Percentiles rank a stretch among this genome's conserved stretches.
Evolutionary conservation across 179 eudicot species (phyloP).

Genomic region (Actinidia chinensis): DNA sequence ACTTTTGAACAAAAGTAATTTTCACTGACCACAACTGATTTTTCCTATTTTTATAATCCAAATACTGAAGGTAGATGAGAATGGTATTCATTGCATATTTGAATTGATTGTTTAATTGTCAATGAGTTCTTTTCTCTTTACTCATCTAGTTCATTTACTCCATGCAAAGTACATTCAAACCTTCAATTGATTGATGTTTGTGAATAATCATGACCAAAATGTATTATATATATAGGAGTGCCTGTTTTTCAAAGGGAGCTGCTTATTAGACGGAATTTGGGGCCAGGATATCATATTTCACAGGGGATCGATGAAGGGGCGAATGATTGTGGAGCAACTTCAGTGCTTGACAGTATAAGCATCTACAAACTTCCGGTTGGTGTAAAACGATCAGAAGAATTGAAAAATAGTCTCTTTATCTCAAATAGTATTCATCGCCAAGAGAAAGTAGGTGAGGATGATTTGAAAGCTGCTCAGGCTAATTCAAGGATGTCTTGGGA

Average conservation of each 20-base stretch:
- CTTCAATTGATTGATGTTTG: not conserved
- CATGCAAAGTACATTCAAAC: not conserved
- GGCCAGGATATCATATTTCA: slow-evolving; percentile 35
- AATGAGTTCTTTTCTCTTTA: not conserved
- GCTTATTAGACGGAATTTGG: slow-evolving; percentile 40
- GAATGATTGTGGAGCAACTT: slow-evolving; percentile 31
- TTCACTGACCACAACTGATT: slow-evolving; percentile 29
- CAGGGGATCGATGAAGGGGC: slow-evolving; percentile 42
- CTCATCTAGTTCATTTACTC: not conserved
- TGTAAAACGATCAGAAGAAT: slow-evolving; percentile 51
- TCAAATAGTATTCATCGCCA: slow-evolving; percentile 31
- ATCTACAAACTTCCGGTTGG: slow-evolving; percentile 76
- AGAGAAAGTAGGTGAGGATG: slow-evolving; percentile 33
- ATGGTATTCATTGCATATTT: no score
- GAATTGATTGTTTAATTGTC: not conserved
- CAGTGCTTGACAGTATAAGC: slow-evolving; percentile 48
- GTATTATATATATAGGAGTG: slow-evolving; percentile 40
- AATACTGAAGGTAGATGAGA: slow-evolving; percentile 58
- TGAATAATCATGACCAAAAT: no score
- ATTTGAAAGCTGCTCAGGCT: slow-evolving; percentile 28
- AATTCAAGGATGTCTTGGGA: slow-evolving; percentile 35
- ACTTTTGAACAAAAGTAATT: slow-evolving; percentile 29
- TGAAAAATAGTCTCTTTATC: slow-evolving; percentile 31
- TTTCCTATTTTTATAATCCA: slow-evolving; percentile 30
- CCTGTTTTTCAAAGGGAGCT: slow-evolving; percentile 46